Conservation (phyloP, 2,329 filamentous ascomycete species). For the Camptophora hylomeconis region DNA sequence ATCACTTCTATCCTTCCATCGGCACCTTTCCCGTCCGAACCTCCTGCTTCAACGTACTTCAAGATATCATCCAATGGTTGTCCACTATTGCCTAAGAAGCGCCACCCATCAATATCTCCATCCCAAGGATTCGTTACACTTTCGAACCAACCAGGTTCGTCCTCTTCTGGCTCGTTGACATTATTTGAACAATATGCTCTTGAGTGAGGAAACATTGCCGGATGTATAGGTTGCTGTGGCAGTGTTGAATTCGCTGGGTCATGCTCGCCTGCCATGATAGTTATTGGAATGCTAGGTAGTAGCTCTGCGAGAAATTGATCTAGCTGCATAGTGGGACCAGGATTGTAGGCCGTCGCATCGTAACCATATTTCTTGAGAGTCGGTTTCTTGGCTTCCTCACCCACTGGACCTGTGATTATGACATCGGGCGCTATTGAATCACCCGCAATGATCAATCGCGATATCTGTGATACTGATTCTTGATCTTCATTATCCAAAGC, state of each 20-base stretch:
- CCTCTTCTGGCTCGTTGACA: slow-evolving; percentile 24
- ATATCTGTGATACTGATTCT: slow-evolving; percentile 52
- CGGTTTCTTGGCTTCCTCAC: slow-evolving; percentile 36
- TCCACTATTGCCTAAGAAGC: slow-evolving; percentile 72
- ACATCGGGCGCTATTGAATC: slow-evolving; percentile 44
- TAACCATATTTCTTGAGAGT: slow-evolving; percentile 79
- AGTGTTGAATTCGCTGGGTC: slow-evolving; percentile 85
- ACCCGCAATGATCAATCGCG: slow-evolving; percentile 77
- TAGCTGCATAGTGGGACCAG: slow-evolving; percentile 67
- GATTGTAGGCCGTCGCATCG: slow-evolving; percentile 77
- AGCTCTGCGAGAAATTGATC: slow-evolving; percentile 72
- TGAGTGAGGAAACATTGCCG: slow-evolving; percentile 74
- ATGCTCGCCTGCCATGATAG: slow-evolving; percentile 66
- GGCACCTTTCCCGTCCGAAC: slow-evolving; percentile 17
- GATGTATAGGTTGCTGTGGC: slow-evolving; percentile 85
- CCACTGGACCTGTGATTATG: slow-evolving; percentile 18
- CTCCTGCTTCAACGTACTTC: slow-evolving; percentile 61
- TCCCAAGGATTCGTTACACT: slow-evolving; percentile 88
- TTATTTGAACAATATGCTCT: slow-evolving; percentile 49
- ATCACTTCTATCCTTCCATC: slow-evolving; percentile 63
- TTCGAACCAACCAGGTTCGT: slow-evolving; percentile 64
- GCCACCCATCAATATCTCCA: slow-evolving; percentile 79
- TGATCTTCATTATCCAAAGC: slow-evolving; percentile 50
- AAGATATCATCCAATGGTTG: slow-evolving; percentile 91
- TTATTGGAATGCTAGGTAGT: slow-evolving; percentile 76